Evolutionary conservation across 2,329 filamentous ascomycete genomes (phyloP).

Genomic region (Talaromyces albobiverticillius): DNA sequence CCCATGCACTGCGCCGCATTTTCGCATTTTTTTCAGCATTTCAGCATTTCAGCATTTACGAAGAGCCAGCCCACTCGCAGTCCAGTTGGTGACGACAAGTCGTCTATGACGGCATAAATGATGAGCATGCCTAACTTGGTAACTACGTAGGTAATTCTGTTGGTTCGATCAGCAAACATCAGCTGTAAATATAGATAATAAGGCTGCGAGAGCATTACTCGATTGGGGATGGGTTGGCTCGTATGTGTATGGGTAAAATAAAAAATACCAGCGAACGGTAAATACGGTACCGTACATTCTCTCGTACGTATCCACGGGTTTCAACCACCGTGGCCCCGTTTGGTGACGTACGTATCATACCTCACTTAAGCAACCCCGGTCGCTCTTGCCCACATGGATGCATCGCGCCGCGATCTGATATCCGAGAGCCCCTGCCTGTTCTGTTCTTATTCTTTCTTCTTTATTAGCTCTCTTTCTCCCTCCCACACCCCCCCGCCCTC

Average conservation of each 20-base stretch:
- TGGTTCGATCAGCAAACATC: no score
- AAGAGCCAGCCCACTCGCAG: no score
- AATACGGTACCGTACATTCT: not conserved
- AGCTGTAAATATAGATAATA: no score
- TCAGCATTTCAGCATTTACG: no score
- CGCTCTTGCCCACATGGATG: conserved; percentile 14
- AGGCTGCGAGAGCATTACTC: no score
- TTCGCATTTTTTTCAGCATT: not conserved
- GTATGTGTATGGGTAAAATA: no score
- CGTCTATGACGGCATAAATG: no score
- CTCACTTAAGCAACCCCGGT: not conserved
- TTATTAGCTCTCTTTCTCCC: not conserved
- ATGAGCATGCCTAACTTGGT: no score
- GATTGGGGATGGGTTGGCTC: not conserved
- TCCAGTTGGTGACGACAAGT: no score
- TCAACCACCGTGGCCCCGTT: conserved; percentile 7
- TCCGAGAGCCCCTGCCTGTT: conserved; percentile 13
- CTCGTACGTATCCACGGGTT: not conserved
- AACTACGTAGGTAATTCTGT: not conserved
- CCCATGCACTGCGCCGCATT: conserved; percentile 3
- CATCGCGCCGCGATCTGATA: conserved; percentile 17
- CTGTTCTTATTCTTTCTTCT: conserved; percentile 1
- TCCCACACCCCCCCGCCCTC: no score
- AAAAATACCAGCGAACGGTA: no score
- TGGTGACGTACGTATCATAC: conserved; percentile 11